These are phyloP conservation scores for Termitomyces sp. DNA, from an alignment of 768 basidiomycete genomes.

Conservation along the genomic window DNA sequence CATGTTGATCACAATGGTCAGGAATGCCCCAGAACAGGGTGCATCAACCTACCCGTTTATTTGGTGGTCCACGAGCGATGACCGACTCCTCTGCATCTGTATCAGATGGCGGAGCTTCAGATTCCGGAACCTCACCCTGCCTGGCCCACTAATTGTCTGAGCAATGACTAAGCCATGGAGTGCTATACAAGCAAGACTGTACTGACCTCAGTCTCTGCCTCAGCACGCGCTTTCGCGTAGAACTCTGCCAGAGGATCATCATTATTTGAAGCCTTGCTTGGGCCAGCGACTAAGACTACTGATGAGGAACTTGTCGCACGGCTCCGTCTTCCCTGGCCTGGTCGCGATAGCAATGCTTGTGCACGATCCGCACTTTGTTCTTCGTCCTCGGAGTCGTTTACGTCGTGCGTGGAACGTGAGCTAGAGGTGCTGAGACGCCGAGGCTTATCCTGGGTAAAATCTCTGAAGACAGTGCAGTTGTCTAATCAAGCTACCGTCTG, in stretches of 20 bases:
- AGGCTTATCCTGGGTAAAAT: slow-evolving; percentile 31
- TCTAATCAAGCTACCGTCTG: neutral
- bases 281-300: neutral
- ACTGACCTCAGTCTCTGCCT: slow-evolving; percentile 40
- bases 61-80: slow-evolving; percentile 14
- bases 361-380: slow-evolving; percentile 12
- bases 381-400: slow-evolving; percentile 19
- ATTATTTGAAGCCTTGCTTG: neutral
- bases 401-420: neutral
- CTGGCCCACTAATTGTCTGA: slow-evolving; percentile 25
- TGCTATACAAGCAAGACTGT: neutral
- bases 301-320: slow-evolving; percentile 7
- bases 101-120: slow-evolving; percentile 20
- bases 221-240: slow-evolving; percentile 53
- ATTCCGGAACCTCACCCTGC: slow-evolving; percentile 33
- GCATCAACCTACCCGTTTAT: slow-evolving; percentile 23
- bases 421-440: slow-evolving; percentile 4
- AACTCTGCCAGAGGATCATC: slow-evolving; percentile 64
- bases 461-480: slow-evolving; percentile 15
- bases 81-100: slow-evolving; percentile 13
- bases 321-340: neutral
- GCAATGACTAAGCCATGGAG: neutral
- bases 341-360: slow-evolving; percentile 3
- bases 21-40: neutral
- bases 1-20: neutral